phyloP scores from a whole-genome alignment of 1,284 basidiomycete genomes.

The Ceratorhiza oryzae-sativae region DNA sequence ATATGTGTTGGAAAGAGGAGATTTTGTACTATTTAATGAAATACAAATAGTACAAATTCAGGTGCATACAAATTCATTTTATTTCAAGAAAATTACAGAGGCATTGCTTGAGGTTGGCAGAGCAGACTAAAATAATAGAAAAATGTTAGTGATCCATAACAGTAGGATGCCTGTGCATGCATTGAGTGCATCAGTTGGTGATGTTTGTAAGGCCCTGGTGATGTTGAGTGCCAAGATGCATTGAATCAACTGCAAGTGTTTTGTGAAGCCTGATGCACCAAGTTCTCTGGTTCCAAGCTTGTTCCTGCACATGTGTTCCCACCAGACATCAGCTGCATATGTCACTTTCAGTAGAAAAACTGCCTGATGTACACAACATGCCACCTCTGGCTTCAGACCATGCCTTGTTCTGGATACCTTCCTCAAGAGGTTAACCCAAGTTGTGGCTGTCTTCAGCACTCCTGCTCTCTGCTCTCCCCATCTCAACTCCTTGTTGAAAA shows the following conservation, averaged over 20 bases:
- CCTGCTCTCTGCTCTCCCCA: constrained; percentile 35
- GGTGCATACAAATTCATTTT: too few species aligned
- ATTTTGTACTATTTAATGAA: too few species aligned
- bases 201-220: constrained; percentile 4
- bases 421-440: constrained; percentile 1
- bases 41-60: too few species aligned
- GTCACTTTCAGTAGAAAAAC: constrained; percentile 9
- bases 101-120: background rate
- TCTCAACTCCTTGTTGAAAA: constrained; percentile 34
- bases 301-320: background rate
- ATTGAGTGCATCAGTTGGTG: constrained; percentile 4
- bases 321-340: constrained; percentile 30
- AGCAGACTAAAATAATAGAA: too few species aligned
- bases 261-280: constrained; percentile 7
- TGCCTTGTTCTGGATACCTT: background rate
- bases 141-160: too few species aligned
- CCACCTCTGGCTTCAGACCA: background rate
- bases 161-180: constrained; percentile 13
- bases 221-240: constrained; percentile 11
- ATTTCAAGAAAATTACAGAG: background rate
- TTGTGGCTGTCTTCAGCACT: background rate
- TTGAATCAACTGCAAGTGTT: constrained; percentile 3
- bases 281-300: background rate
- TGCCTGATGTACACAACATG: background rate
- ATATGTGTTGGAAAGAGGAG: too few species aligned